Evolutionary conservation across 2,329 filamentous ascomycete genomes (phyloP).

Genomic region (Aspergillus sp.): DNA sequence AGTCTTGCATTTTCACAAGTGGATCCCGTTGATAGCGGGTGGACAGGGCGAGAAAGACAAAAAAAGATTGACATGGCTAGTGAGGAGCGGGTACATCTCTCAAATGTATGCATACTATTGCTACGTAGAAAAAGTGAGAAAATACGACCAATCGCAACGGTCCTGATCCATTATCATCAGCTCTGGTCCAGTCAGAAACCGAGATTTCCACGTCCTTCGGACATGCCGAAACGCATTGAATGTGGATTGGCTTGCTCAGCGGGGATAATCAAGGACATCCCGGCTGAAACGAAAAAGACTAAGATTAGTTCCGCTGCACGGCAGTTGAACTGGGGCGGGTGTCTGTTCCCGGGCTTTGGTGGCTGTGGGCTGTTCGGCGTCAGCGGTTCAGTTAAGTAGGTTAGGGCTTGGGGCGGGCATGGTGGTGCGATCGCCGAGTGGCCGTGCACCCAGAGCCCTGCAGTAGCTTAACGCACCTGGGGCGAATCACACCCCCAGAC

Average conservation of each 20-base stretch:
- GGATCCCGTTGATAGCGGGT: conserved; percentile 1
- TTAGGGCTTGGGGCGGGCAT: background rate
- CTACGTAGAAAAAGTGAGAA: too few species aligned
- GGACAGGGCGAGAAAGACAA: background rate
- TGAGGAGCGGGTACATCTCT: too few species aligned
- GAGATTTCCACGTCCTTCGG: too few species aligned
- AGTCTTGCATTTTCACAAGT: background rate
- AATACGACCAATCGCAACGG: too few species aligned
- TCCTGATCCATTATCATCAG: too few species aligned
- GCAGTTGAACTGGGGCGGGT: conserved; percentile 3
- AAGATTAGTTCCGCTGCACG: conserved; percentile 5
- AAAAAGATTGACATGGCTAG: background rate
- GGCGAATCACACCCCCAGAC: conserved; percentile 6
- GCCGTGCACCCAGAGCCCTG: conserved; percentile 12
- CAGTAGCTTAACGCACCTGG: conserved; percentile 9
- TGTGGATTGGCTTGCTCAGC: background rate
- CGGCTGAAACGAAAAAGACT: conserved; percentile 13
- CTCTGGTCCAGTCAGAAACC: too few species aligned
- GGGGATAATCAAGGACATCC: conserved; percentile 6
- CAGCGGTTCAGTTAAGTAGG: background rate
- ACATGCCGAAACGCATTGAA: too few species aligned
- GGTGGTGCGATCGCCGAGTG: conserved; percentile 7
- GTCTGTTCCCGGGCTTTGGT: background rate
- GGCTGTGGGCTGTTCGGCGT: background rate
- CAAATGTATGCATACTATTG: too few species aligned